Conservation (phyloP, 305 asterid genomes). For the Rubia peregrina region DNA sequence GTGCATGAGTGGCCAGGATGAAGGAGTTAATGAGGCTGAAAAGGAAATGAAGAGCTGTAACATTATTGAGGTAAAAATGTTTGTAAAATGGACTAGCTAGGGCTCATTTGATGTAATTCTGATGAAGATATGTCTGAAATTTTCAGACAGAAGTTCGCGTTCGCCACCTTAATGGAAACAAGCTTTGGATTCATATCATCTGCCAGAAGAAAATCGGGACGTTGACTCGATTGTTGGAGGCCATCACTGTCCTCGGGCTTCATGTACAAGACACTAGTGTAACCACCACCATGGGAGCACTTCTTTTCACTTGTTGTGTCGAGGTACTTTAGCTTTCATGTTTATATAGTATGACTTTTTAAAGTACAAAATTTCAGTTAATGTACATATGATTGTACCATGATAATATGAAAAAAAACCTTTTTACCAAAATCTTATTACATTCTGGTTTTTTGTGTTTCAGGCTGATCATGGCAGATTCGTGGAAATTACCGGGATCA, state of each 20-base stretch:
- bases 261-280: slow-evolving; percentile 51
- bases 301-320: slow-evolving; percentile 54
- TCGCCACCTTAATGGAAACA: slow-evolving; percentile 37
- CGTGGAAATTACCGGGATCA: slow-evolving; percentile 36
- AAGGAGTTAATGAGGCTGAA: slow-evolving; percentile 24
- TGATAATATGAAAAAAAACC: background rate
- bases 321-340: slow-evolving; percentile 33
- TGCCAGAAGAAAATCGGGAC: slow-evolving; percentile 51
- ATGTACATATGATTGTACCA: background rate
- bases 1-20: slow-evolving; percentile 13
- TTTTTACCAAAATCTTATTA: too few relatives aligned
- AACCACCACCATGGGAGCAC: slow-evolving; percentile 49
- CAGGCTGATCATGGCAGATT: slow-evolving; percentile 44
- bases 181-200: slow-evolving; percentile 62
- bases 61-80: slow-evolving; percentile 29
- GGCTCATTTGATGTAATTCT: background rate
- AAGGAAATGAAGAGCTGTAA: slow-evolving; percentile 42
- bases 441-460: background rate
- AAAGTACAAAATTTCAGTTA: too few relatives aligned
- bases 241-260: slow-evolving; percentile 51
- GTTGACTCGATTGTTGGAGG: slow-evolving; percentile 57
- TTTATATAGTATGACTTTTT: too few relatives aligned
- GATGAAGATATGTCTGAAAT: background rate
- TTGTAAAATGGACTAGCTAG: too few relatives aligned
- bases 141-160: slow-evolving; percentile 53